A percentile compares a stretch with the other conserved stretches of the same genome.
phyloP scores from a whole-genome alignment of 83 land plant species.

The Thuja plicata region DNA sequence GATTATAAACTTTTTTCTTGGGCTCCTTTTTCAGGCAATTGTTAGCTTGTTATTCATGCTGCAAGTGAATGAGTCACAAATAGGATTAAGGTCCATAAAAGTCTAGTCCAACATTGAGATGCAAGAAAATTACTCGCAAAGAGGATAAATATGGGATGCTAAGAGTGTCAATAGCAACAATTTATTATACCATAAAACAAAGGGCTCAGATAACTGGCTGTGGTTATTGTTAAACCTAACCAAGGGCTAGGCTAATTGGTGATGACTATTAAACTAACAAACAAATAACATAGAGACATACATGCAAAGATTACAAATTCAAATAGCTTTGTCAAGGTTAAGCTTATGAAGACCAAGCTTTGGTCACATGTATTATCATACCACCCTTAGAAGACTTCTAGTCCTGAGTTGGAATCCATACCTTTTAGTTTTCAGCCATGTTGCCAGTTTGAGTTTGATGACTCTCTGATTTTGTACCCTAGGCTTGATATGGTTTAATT shows the following conservation, averaged over 20 bases:
- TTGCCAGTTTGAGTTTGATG: no score
- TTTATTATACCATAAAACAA: background rate
- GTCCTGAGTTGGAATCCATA: background rate
- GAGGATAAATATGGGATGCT: background rate
- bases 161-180: background rate
- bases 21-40: background rate
- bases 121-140: background rate
- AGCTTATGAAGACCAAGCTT: background rate
- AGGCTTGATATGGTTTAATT: no score
- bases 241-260: no score
- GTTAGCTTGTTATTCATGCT: background rate
- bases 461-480: no score
- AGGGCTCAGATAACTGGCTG: background rate
- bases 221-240: background rate
- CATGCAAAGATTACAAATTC: background rate
- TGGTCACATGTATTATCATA: background rate
- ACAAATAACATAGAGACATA: background rate
- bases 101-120: background rate
- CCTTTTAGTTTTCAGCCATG: no score
- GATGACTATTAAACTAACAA: no score
- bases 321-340: background rate
- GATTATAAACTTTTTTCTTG: background rate
- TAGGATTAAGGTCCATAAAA: background rate
- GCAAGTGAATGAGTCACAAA: background rate
- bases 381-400: background rate